These are phyloP conservation scores for Kodamaea nitidulidarum DNA, from an alignment of 805 yeast genomes.

Conservation along the genomic window DNA sequence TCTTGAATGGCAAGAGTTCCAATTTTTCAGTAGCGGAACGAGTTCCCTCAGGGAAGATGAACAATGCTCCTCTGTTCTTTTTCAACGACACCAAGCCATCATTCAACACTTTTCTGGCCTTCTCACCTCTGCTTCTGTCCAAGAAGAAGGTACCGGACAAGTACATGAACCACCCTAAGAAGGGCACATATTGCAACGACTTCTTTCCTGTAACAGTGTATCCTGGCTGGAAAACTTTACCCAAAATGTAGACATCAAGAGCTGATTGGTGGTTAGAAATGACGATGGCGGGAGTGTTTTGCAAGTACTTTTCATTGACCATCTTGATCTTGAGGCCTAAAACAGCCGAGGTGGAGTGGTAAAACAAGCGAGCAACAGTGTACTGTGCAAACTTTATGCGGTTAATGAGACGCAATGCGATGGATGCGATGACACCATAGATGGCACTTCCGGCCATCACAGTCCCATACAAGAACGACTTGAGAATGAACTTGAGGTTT, in stretches of 20 bases:
- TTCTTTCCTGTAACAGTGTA: conserved; percentile 92
- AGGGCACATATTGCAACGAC: conserved; percentile 77
- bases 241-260: conserved; percentile 77
- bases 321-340: conserved; percentile 71
- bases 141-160: conserved; percentile 87
- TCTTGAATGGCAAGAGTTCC: conserved; percentile 80
- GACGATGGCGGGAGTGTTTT: conserved; percentile 64
- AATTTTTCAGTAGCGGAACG: conserved; percentile 73
- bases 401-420: conserved; percentile 61
- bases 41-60: conserved; percentile 97
- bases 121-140: conserved; percentile 72
- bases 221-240: conserved; percentile 78
- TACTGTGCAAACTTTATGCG: conserved; percentile 82
- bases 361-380: conserved; percentile 82
- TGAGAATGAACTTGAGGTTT: conserved; percentile 48
- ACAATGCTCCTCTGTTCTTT: conserved; percentile 64
- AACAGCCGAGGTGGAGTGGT: conserved; percentile 51
- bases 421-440: conserved; percentile 76
- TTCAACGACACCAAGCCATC: conserved; percentile 63
- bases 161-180: conserved; percentile 96
- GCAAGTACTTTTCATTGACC: conserved; percentile 58
- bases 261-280: conserved; percentile 90
- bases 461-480: conserved; percentile 51
- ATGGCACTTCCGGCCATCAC: conserved; percentile 58
- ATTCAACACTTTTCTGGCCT: conserved; percentile 72